phyloP scores from a whole-genome alignment of 2,329 filamentous ascomycete species.

The Falciphora oryzae region DNA sequence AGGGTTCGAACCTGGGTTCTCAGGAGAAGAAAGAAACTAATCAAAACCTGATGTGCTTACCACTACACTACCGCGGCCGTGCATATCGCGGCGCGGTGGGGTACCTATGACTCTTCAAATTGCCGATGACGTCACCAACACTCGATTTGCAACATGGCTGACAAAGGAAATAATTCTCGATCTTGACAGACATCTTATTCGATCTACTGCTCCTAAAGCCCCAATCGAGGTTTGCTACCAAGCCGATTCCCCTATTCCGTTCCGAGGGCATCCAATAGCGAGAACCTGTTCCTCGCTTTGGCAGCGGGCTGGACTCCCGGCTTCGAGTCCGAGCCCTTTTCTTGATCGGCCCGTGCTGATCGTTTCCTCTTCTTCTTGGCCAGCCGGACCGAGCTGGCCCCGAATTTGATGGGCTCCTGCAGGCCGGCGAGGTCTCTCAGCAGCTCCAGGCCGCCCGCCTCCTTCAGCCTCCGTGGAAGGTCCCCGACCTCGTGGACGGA shows the following conservation, averaged over 20 bases:
- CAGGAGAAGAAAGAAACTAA: neutral
- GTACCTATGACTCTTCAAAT: neutral
- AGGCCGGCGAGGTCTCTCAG: constrained; percentile 4
- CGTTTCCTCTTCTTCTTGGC: constrained; percentile 8
- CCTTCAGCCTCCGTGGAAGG: constrained; percentile 7
- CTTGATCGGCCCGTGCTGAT: neutral
- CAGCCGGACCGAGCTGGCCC: neutral
- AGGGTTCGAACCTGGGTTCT: constrained; percentile 9
- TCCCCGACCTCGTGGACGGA: constrained; percentile 4
- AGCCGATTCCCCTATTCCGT: constrained; percentile 1
- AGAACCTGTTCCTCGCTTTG: constrained; percentile 5
- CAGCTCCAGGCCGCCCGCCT: neutral
- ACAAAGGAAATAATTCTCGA: no score
- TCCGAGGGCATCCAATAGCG: neutral
- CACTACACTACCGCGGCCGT: constrained; percentile 8
- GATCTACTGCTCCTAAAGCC: no score
- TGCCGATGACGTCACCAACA: neutral
- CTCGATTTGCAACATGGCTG: neutral
- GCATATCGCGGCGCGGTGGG: neutral
- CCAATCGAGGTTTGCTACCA: no score
- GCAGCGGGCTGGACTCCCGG: neutral
- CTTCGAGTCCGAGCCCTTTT: neutral
- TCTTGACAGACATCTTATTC: no score
- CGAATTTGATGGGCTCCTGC: constrained; percentile 1
- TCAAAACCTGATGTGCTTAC: constrained; percentile 9